phyloP scores from a whole-genome alignment of 2,329 filamentous ascomycete species.

The Coniochaeta sp. region DNA sequence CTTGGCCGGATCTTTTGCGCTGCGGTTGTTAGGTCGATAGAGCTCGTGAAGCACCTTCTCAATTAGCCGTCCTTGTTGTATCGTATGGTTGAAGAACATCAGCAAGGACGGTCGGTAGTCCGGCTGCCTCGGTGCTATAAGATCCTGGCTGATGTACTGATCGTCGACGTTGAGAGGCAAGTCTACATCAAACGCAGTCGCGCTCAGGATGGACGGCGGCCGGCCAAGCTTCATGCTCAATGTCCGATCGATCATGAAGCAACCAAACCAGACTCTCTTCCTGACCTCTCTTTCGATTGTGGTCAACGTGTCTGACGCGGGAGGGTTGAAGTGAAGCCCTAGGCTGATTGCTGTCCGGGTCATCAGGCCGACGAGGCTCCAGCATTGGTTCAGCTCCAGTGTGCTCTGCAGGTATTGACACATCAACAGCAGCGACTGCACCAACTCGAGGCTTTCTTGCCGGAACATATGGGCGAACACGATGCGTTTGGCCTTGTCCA shows the following conservation, averaged over 20 bases:
- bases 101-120: conserved; percentile 6
- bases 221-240: conserved; percentile 7
- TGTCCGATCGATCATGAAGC: conserved; percentile 6
- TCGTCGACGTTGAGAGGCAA: conserved; percentile 6
- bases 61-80: conserved; percentile 4
- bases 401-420: conserved; percentile 9
- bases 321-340: conserved; percentile 5
- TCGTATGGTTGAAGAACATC: conserved; percentile 5
- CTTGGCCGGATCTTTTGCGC: not conserved
- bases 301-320: not conserved
- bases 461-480: conserved; percentile 5
- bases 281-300: conserved; percentile 4
- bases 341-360: conserved; percentile 4
- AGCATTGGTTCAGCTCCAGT: conserved; percentile 7
- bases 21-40: conserved; percentile 3
- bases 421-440: conserved; percentile 5
- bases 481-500: conserved; percentile 3
- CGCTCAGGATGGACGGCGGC: conserved; percentile 4
- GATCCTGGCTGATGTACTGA: conserved; percentile 8
- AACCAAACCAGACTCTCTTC: conserved; percentile 6
- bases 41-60: conserved; percentile 5
- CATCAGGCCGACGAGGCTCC: conserved; percentile 6
- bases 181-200: conserved; percentile 1
- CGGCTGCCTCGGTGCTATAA: conserved; percentile 4
- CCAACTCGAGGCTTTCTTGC: conserved; percentile 4